Evolutionary conservation across 176 grass and related monocot genomes (phyloP), one percentile per base, ranked within the genome.

Genomic region (Aegilops tauschii): DNA sequence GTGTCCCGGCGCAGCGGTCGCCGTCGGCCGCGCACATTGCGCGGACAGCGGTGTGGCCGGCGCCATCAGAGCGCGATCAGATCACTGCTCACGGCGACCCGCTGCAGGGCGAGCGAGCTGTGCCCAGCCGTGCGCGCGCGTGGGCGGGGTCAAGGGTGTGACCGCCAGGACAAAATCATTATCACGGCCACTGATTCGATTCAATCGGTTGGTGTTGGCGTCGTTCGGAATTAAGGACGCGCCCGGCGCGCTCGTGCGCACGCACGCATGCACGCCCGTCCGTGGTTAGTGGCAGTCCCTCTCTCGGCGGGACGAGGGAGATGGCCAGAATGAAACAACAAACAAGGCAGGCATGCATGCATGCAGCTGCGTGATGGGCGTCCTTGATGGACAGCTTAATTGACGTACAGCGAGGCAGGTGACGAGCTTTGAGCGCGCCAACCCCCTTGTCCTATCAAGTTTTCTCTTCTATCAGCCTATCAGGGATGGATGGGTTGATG

Each of bases 21-120:
- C 69, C 54, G 27, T 83, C 50, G 69, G 1, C 34, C 50, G 40
- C 36, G 36, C 6, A 6, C 73, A 30, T 77, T 61, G 76, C 21
- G 32, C 56, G 47, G 40, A 49, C 63, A 50, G 79, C 63, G 79
- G 42, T 3, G 63, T 47, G 2, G 40, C 25, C 79, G 70, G 70
- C 37, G 69, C 82, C 36, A 74, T 59, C 25, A 17, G 34, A 61
- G 56, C 81, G 56, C 68, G 81, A 37, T 69, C 82, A 42, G 47
- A 8, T 13, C 47, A 21, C 69, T 77, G 82, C 35, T 82, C 79
- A 8, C 29, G 28, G 50, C 68, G 68, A 65, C 77, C 80, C 16
- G 11, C 71, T 2, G 16, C 77, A 65, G 37, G 14, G 87, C 40
- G 65, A 79, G 65, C 75, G 81, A 65, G 30, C 80, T 18, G 74